Evolutionary conservation across 495 filamentous ascomycete genomes (phyloP).

Genomic region (Penicillium ucsense): DNA sequence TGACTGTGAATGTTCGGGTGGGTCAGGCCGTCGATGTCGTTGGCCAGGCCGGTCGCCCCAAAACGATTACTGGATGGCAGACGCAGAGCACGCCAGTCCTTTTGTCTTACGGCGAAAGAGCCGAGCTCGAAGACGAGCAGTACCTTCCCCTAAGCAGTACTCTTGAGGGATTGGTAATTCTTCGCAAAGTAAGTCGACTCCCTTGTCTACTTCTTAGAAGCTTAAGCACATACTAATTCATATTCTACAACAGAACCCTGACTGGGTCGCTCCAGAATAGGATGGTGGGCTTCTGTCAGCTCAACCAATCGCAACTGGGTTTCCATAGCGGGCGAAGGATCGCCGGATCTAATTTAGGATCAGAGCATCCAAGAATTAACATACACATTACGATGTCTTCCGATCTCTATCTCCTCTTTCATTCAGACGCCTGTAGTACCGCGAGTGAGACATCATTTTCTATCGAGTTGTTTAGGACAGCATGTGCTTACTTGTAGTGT

Average conservation of each 20-base stretch:
- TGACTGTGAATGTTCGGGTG: conserved; percentile 92
- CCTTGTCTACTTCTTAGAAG: neutral
- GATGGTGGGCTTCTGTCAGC: conserved; percentile 4
- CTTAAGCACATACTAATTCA: conserved; percentile 14
- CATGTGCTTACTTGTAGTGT: too few relatives aligned
- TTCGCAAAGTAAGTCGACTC: conserved; percentile 72
- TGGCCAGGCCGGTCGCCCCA: conserved; percentile 90
- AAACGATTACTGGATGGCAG: conserved; percentile 99
- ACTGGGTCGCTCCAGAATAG: conserved; percentile 41
- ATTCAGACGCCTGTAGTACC: neutral
- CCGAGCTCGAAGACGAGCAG: conserved; percentile 95
- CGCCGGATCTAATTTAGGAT: conserved; percentile 31
- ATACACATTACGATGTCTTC: conserved; percentile 5
- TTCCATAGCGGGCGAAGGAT: conserved; percentile 15
- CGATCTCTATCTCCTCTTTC: conserved; percentile 5
- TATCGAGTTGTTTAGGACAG: too few relatives aligned
- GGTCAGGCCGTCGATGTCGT: conserved; percentile 98
- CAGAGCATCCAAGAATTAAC: conserved; percentile 30
- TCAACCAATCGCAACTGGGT: neutral
- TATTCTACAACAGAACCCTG: conserved; percentile 35
- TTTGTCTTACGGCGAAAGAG: conserved; percentile 84
- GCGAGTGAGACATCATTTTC: too few relatives aligned
- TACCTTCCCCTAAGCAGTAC: conserved; percentile 85
- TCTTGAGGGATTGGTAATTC: conserved; percentile 88
- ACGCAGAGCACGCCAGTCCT: conserved; percentile 97